Conservation (phyloP, 73 alveolate genomes). For the Uronychia setigera region DNA sequence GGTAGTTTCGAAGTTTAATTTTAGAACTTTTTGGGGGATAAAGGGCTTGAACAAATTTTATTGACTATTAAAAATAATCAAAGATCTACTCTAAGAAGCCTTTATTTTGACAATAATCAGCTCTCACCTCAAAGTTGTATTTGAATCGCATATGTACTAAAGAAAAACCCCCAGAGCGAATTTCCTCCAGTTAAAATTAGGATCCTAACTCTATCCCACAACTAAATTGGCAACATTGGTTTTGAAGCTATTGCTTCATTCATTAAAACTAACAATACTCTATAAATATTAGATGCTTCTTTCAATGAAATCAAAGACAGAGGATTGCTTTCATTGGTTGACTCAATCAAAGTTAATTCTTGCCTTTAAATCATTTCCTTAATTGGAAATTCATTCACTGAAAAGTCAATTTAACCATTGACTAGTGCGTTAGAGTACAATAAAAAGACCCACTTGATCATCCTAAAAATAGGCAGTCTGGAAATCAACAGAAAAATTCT, state of each 20-base stretch:
- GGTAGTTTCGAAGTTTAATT: neutral
- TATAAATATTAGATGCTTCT: slow-evolving; percentile 39
- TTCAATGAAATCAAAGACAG: slow-evolving; percentile 49
- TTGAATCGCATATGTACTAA: slow-evolving; percentile 50
- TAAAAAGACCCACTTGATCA: slow-evolving; percentile 5
- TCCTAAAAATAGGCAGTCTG: slow-evolving; percentile 42
- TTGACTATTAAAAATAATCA: slow-evolving; percentile 25
- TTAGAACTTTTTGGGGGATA: slow-evolving; percentile 32
- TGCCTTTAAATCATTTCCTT: slow-evolving; percentile 30
- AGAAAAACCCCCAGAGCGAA: slow-evolving; percentile 15
- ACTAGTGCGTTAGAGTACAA: slow-evolving; percentile 24
- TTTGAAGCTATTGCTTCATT: slow-evolving; percentile 42
- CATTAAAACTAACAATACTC: slow-evolving; percentile 43
- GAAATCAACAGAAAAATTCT: slow-evolving; percentile 12
- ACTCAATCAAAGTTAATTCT: slow-evolving; percentile 22
- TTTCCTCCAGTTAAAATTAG: slow-evolving; percentile 22
- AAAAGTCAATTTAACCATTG: slow-evolving; percentile 12
- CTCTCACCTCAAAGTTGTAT: slow-evolving; percentile 45
- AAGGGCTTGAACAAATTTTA: slow-evolving; percentile 39
- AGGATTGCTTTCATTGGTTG: slow-evolving; percentile 38
- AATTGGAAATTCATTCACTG: slow-evolving; percentile 48
- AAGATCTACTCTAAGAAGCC: slow-evolving; percentile 27
- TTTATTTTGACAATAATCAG: slow-evolving; percentile 16
- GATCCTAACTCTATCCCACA: slow-evolving; percentile 36
- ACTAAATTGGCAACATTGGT: slow-evolving; percentile 56